phyloP scores from a whole-genome alignment of 2,329 filamentous ascomycete genomes.

The Penicillium sp. region DNA sequence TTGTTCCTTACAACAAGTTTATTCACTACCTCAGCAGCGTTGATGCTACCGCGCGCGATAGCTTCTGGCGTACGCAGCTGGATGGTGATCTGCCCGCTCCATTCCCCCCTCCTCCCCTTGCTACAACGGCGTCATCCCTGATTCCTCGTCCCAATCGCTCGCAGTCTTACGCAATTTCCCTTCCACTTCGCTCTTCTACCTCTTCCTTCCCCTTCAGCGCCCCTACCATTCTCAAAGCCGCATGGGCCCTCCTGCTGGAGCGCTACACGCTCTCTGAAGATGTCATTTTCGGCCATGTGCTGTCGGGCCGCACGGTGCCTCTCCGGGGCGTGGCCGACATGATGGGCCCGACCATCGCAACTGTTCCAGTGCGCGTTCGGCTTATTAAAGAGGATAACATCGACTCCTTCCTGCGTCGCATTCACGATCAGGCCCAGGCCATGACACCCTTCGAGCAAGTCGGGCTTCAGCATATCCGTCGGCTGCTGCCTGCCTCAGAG shows the following conservation, averaged over 20 bases:
- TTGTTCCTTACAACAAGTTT: not conserved
- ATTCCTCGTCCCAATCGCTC: not conserved
- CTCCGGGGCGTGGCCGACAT: not conserved
- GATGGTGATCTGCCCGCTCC: not conserved
- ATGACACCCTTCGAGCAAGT: conserved; percentile 1
- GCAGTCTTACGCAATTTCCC: not conserved
- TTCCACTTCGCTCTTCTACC: not conserved
- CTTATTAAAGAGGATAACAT: not conserved
- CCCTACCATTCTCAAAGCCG: conserved; percentile 1
- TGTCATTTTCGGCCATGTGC: not conserved
- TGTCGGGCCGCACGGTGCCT: not conserved
- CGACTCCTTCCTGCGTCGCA: not conserved
- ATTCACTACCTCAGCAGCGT: not conserved
- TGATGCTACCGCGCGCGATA: not conserved
- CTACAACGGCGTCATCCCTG: not conserved
- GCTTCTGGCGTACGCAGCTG: not conserved
- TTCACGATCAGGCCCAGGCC: not conserved
- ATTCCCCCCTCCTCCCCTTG: not conserved
- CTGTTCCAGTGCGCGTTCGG: not conserved
- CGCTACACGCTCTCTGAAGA: not conserved
- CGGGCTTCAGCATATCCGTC: conserved; percentile 1
- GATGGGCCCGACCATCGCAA: not conserved
- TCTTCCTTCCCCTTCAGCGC: not conserved
- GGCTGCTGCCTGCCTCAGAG: not conserved
- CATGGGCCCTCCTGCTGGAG: not conserved